These are phyloP conservation scores for Candida corydali DNA, from an alignment of 805 yeast genomes.

Conservation along the genomic window DNA sequence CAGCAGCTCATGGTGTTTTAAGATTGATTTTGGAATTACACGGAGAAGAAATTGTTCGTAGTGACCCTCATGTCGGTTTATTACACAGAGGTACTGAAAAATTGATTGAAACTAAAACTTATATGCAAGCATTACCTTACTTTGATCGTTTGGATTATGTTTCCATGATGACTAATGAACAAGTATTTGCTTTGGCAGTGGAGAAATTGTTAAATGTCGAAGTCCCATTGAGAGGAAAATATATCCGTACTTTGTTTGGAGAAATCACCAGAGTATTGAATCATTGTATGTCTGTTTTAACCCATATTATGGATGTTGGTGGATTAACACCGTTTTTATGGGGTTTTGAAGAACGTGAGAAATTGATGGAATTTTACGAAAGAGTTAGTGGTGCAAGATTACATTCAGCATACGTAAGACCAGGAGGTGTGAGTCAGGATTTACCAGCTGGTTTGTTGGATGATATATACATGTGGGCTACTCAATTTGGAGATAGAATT, in stretches of 20 bases:
- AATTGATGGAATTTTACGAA: conserved; percentile 88
- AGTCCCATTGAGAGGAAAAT: conserved; percentile 80
- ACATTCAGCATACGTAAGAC: conserved; percentile 85
- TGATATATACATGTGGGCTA: conserved; percentile 94
- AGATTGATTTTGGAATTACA: conserved; percentile 80
- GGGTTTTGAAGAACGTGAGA: conserved; percentile 94
- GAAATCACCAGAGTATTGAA: conserved; percentile 81
- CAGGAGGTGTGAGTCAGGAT: conserved; percentile 90
- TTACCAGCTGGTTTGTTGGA: conserved; percentile 81
- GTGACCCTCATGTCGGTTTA: conserved; percentile 90
- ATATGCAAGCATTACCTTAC: too few relatives aligned
- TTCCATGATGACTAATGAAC: too few relatives aligned
- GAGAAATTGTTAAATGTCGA: conserved; percentile 82
- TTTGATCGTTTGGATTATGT: too few relatives aligned
- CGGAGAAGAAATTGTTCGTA: conserved; percentile 83
- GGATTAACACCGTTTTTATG: conserved; percentile 89
- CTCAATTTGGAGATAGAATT: conserved; percentile 88
- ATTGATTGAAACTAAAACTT: too few relatives aligned
- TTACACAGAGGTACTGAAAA: too few relatives aligned
- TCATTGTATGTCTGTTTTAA: conserved; percentile 80
- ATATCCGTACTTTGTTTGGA: conserved; percentile 80
- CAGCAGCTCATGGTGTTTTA: conserved; percentile 92
- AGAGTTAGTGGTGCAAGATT: conserved; percentile 88
- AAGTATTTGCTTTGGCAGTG: conserved; percentile 76
- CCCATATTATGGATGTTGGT: conserved; percentile 94